Conservation (phyloP, 768 basidiomycete genomes). For the Candolleomyces efflorescens region DNA sequence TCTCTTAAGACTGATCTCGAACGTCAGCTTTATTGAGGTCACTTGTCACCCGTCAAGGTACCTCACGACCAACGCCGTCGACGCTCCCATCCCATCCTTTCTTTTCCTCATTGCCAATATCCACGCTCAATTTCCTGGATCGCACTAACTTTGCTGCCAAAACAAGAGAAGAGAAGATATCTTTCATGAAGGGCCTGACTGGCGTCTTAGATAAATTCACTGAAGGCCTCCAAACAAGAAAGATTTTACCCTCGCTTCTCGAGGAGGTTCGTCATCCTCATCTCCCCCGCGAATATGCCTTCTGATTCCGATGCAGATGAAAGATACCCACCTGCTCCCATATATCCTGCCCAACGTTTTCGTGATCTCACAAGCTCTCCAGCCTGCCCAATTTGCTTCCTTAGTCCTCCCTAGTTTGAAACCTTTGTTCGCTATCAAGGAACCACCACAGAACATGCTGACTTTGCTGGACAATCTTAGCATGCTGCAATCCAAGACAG, state of each 20-base stretch:
- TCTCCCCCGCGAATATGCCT: neutral
- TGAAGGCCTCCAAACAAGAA: constrained; percentile 79
- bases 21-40: constrained; percentile 68
- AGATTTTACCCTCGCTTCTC: constrained; percentile 86
- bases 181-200: constrained; percentile 89
- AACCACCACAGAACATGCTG: constrained; percentile 97
- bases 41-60: constrained; percentile 76
- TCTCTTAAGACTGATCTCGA: constrained; percentile 1
- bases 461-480: constrained; percentile 86
- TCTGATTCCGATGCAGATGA: constrained; percentile 55
- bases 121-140: constrained; percentile 93
- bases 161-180: constrained; percentile 91
- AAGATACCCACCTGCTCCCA: constrained; percentile 88
- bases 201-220: constrained; percentile 81
- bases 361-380: constrained; percentile 73
- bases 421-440: constrained; percentile 85
- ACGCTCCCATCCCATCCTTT: constrained; percentile 82
- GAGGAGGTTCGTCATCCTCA: constrained; percentile 65
- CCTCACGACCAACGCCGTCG: constrained; percentile 68
- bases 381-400: constrained; percentile 74
- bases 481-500: constrained; percentile 86
- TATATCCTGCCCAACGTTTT: constrained; percentile 97
- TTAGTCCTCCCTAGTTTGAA: constrained; percentile 84
- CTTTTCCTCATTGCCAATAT: constrained; percentile 94
- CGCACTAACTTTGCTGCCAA: constrained; percentile 94